These are phyloP conservation scores for Penicillium steckii DNA, from an alignment of 495 filamentous ascomycete species.

Conservation along the genomic window DNA sequence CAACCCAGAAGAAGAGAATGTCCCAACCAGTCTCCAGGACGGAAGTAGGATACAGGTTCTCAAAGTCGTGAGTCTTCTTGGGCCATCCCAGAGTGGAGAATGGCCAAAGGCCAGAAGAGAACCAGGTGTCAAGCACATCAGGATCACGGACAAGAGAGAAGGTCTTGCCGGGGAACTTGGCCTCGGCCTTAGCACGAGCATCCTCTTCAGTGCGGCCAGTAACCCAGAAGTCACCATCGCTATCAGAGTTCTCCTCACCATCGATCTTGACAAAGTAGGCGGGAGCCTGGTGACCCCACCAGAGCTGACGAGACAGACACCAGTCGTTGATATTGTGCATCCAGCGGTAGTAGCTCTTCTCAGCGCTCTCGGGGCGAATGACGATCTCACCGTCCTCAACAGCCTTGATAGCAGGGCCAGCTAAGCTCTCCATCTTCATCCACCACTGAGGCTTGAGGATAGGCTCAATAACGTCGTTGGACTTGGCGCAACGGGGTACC, in stretches of 20 bases:
- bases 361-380: constrained; percentile 65
- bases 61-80: constrained; percentile 60
- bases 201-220: constrained; percentile 65
- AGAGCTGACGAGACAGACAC: constrained; percentile 80
- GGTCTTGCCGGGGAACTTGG: constrained; percentile 67
- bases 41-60: constrained; percentile 71
- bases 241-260: constrained; percentile 52
- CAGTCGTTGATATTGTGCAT: constrained; percentile 74
- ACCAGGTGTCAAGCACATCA: constrained; percentile 84
- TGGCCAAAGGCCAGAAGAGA: constrained; percentile 78
- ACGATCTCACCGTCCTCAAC: constrained; percentile 68
- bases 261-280: constrained; percentile 72
- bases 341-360: constrained; percentile 73
- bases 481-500: constrained; percentile 70
- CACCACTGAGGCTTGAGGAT: constrained; percentile 79
- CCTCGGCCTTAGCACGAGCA: constrained; percentile 60
- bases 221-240: constrained; percentile 64
- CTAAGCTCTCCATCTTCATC: constrained; percentile 65
- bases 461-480: constrained; percentile 80
- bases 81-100: constrained; percentile 85
- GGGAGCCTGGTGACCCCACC: constrained; percentile 82
- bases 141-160: constrained; percentile 65
- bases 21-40: constrained; percentile 83
- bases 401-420: constrained; percentile 60
- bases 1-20: constrained; percentile 86